Percentiles rank a stretch among this genome's conserved stretches.
phyloP scores from a whole-genome alignment of 1,139 yeast genomes.

The Blastobotrys arbuscula region DNA sequence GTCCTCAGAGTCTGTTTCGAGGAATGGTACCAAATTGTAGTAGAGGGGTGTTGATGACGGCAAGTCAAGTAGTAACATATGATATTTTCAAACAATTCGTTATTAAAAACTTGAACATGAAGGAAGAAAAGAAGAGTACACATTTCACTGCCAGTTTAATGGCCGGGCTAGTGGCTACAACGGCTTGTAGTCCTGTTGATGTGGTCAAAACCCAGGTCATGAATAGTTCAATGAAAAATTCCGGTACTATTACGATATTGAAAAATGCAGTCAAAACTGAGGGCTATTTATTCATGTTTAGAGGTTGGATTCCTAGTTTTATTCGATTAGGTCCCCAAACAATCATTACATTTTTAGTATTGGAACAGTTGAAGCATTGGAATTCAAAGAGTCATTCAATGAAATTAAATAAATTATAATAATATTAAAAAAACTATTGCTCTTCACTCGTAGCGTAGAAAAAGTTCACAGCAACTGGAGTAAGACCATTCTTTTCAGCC shows the following conservation, averaged over 20 bases:
- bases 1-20: constrained; percentile 54
- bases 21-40: constrained; percentile 75
- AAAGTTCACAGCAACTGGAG: constrained; percentile 71
- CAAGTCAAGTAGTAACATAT: constrained; percentile 85
- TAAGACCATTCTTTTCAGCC: constrained; percentile 58
- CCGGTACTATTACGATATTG: constrained; percentile 49
- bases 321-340: constrained; percentile 87
- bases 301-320: constrained; percentile 90
- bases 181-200: constrained; percentile 89
- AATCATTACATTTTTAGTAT: constrained; percentile 72
- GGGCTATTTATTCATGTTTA: constrained; percentile 73
- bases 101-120: constrained; percentile 47
- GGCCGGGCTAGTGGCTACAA: constrained; percentile 84
- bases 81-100: constrained; percentile 65
- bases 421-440: constrained; percentile 28
- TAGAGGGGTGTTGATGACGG: constrained; percentile 84
- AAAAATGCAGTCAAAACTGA: constrained; percentile 55
- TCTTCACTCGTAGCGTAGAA: constrained; percentile 65
- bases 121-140: constrained; percentile 59
- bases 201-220: constrained; percentile 84
- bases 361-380: constrained; percentile 65
- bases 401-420: background rate
- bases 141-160: constrained; percentile 72
- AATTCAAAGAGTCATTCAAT: background rate
- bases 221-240: constrained; percentile 48